Evolutionary conservation across 2,329 filamentous ascomycete species (phyloP).

Genomic region (Fusarium luffae): DNA sequence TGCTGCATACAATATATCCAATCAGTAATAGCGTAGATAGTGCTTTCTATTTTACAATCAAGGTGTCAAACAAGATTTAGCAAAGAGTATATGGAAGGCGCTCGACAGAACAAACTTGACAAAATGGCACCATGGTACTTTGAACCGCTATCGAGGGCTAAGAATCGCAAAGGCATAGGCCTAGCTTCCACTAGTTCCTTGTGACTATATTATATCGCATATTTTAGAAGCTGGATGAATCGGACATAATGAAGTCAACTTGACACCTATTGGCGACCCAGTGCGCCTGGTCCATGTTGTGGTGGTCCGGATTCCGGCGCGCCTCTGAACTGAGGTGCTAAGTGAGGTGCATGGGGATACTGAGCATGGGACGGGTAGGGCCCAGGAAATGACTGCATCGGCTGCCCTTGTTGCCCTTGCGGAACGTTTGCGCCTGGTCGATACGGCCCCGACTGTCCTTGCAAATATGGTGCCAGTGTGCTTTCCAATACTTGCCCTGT

Average conservation of each 20-base stretch:
- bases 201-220: background rate
- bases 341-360: conserved; percentile 36
- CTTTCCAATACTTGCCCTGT: conserved; percentile 51
- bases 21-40: background rate
- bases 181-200: background rate
- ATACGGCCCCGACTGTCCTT: conserved; percentile 32
- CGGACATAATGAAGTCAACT: background rate
- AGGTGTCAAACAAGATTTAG: background rate
- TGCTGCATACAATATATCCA: background rate
- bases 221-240: background rate
- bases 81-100: background rate
- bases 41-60: background rate
- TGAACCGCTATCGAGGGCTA: background rate
- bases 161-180: background rate
- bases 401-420: conserved; percentile 27
- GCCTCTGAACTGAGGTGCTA: conserved; percentile 39
- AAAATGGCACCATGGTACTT: background rate
- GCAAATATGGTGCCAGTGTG: conserved; percentile 48
- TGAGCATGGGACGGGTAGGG: conserved; percentile 23
- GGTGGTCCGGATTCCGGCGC: conserved; percentile 18
- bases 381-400: conserved; percentile 9
- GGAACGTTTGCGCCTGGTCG: conserved; percentile 22
- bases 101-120: background rate
- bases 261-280: background rate
- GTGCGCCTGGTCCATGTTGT: conserved; percentile 17